Base-by-base conservation (phyloP, 116 monocot genomes). In the Thalassia testudinum region DNA sequence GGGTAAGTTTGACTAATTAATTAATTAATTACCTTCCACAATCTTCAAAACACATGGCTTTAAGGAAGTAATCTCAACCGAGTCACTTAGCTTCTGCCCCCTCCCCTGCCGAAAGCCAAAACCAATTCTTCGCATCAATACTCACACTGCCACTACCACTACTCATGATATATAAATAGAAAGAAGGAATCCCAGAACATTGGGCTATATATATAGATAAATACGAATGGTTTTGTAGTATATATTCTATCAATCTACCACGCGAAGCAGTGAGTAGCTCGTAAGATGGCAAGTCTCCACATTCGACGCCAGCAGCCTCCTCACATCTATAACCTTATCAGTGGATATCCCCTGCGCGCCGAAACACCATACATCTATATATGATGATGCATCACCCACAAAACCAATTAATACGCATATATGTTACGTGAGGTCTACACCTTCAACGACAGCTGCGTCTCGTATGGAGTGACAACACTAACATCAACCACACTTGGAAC, bases 231-330 rank as follows among this genome's bases (percentile, higher is more conserved):
- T 20, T 20, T n/a, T 45, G 30, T 13, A 6, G 3, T 45, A 16
- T 45, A 16, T 45, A 4, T 4, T 7, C 3, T 45, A 22, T 7
- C 24, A 6, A n/a, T 17, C 3, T 85, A 95, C 95, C 84, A 37
- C 53, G 50, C 85, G 88, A 0, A 62, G 40, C 5, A 88, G 68
- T 42, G 95, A 85, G 52, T 79, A 88, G 52, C 74, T 85, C 5
- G 95, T 95, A 6, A 95, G 52, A 21, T 95, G 88, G 57, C 95
- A 95, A 4, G 88, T 88, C 49, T 78, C 71, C 2, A 76, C 76
- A 65, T 85, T 60, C 13, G 83, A 74, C 6, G 65, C 72, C 42
- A 95, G 7, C 53, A 95, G 62, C 67, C 75, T 95, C 57, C 70
- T 78, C 63, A 95, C 84, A 62, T 95, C 93, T 21, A 95, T 38